Evolutionary conservation across 139 green algal genomes (phyloP).

Genomic region (Chlorella sp.): DNA sequence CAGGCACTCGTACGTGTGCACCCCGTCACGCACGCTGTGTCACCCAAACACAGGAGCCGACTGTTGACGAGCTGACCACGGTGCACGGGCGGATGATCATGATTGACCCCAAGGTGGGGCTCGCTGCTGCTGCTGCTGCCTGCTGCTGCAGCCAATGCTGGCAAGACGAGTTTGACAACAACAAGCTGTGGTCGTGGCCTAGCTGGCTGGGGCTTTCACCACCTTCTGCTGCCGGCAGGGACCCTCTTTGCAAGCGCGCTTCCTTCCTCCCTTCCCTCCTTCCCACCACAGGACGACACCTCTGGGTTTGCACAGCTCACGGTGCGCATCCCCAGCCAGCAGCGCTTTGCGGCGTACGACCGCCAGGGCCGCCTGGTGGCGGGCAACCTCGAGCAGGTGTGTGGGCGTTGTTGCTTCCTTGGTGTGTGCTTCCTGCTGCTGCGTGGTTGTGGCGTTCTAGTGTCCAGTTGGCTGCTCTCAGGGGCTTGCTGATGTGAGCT

Average conservation of each 20-base stretch:
- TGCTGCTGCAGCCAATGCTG: too few relatives aligned
- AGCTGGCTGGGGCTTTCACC: too few relatives aligned
- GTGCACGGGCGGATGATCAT: slow-evolving; percentile 57
- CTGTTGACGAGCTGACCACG: slow-evolving; percentile 2
- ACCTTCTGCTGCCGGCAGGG: too few relatives aligned
- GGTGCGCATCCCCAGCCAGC: slow-evolving; percentile 45
- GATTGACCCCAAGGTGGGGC: slow-evolving; percentile 51
- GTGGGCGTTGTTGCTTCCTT: background rate
- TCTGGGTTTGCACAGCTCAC: slow-evolving; percentile 60
- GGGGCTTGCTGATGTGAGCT: too few relatives aligned
- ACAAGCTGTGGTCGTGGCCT: too few relatives aligned
- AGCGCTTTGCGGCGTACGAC: slow-evolving; percentile 56
- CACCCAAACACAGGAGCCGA: background rate
- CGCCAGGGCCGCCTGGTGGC: slow-evolving; percentile 37
- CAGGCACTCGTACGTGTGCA: too few relatives aligned
- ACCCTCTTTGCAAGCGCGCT: background rate
- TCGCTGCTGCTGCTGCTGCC: background rate
- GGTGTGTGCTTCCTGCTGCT: too few relatives aligned
- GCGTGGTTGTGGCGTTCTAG: too few relatives aligned
- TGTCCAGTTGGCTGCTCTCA: too few relatives aligned
- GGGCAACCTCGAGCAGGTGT: slow-evolving; percentile 30
- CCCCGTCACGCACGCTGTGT: background rate
- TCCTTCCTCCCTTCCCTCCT: background rate
- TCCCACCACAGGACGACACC: slow-evolving; percentile 39
- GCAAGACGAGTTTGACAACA: too few relatives aligned